These are phyloP conservation scores for Colletotrichum orbiculare DNA, from an alignment of 2,329 filamentous ascomycete species.

Conservation along the genomic window DNA sequence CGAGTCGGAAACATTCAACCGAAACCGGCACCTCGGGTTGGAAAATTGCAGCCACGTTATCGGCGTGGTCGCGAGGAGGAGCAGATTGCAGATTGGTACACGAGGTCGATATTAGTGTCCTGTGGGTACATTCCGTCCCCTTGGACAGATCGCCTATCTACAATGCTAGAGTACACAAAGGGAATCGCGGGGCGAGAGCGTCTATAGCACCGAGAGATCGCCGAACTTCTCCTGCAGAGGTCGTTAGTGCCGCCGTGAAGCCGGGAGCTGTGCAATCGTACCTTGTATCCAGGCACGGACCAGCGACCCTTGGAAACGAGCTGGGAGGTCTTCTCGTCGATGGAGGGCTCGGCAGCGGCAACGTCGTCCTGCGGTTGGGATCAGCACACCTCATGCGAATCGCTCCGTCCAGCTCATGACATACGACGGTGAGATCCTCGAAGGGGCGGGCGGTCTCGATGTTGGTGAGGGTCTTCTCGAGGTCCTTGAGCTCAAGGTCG, in stretches of 20 bases:
- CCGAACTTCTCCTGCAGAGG: conserved; percentile 92
- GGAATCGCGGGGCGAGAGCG: conserved; percentile 56
- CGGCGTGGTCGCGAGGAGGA: neutral
- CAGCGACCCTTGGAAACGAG: conserved; percentile 98
- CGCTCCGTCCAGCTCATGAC: conserved; percentile 54
- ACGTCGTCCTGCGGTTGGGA: conserved; percentile 82
- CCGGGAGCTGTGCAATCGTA: conserved; percentile 56
- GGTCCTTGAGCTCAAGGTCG: conserved; percentile 91
- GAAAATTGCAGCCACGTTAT: neutral
- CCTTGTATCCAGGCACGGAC: conserved; percentile 99
- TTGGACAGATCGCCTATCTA: conserved; percentile 66
- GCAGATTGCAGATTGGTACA: conserved; percentile 20
- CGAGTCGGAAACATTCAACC: conserved; percentile 26
- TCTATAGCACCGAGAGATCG: conserved; percentile 94
- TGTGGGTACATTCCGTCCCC: conserved; percentile 37
- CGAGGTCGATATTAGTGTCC: conserved; percentile 36
- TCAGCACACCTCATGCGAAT: conserved; percentile 32
- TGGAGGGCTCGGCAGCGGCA: conserved; percentile 91
- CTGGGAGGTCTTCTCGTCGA: conserved; percentile 95
- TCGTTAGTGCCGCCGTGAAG: conserved; percentile 55
- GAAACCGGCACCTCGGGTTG: neutral
- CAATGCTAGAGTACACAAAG: conserved; percentile 77
- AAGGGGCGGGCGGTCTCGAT: conserved; percentile 96
- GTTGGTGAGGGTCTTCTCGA: conserved; percentile 95
- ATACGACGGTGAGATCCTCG: conserved; percentile 95